phyloP scores from a whole-genome alignment of 192 early-diverging fungal species.

The Coemansia biformis region DNA sequence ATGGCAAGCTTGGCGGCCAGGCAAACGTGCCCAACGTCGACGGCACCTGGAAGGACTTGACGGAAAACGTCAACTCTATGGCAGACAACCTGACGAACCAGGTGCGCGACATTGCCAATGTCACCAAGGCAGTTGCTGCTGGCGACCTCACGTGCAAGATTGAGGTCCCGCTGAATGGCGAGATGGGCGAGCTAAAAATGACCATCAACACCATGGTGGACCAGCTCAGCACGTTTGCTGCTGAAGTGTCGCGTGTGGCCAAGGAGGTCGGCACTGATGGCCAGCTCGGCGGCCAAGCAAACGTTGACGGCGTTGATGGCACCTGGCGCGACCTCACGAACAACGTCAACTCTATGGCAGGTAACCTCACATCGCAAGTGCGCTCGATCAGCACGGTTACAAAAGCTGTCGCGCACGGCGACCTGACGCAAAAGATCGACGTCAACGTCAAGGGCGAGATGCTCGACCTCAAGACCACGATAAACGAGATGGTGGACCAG shows the following conservation, averaged over 20 bases:
- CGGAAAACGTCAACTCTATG: slow-evolving; percentile 58
- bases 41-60: slow-evolving; percentile 56
- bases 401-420: slow-evolving; percentile 54
- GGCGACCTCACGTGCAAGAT: slow-evolving; percentile 55
- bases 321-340: slow-evolving; percentile 53
- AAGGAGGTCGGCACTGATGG: slow-evolving; percentile 63
- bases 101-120: slow-evolving; percentile 54
- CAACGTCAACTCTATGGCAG: slow-evolving; percentile 58
- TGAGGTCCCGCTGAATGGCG: slow-evolving; percentile 52
- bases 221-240: slow-evolving; percentile 54
- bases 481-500: slow-evolving; percentile 62
- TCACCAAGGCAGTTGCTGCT: slow-evolving; percentile 57
- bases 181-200: slow-evolving; percentile 54
- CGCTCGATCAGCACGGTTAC: slow-evolving; percentile 28
- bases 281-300: slow-evolving; percentile 55
- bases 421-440: slow-evolving; percentile 53
- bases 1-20: slow-evolving; percentile 52
- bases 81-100: slow-evolving; percentile 59
- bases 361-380: slow-evolving; percentile 50
- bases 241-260: slow-evolving; percentile 61
- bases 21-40: slow-evolving; percentile 50
- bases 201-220: slow-evolving; percentile 63
- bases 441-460: slow-evolving; percentile 56
- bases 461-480: slow-evolving; percentile 52
- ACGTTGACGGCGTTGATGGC: slow-evolving; percentile 50